Base-by-base conservation (phyloP, 352 stramenopile genomes). In the Phytophthora palmivora region DNA sequence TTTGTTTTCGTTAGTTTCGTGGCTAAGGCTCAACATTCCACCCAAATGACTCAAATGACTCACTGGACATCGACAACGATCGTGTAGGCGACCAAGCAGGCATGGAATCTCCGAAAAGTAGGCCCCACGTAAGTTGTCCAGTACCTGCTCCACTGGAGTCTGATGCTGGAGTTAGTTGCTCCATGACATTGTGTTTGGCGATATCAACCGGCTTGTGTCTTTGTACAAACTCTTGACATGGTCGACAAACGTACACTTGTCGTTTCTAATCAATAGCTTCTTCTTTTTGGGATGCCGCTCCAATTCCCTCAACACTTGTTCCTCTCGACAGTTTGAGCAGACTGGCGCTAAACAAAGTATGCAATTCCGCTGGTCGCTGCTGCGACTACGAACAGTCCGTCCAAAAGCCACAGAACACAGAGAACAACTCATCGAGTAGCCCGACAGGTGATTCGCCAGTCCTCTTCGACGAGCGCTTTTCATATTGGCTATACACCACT, bases 401-500 rank as follows among this genome's bases (percentile, higher is more conserved):
- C 47, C 58, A 55, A 70, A 73, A 32, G 48, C 36, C 16, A 42
- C 26, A 12, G 43, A 64, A 18, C 64, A 74, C 14, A 72, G 10
- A 0, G 59, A 62, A 41, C 69, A 76, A 56, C 11, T 64, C 43
- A 53, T 34, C 14, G 58, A 60, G n/a, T 48, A 46, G 5, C 63
- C 57, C 3, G 41, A 59, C 8, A 72, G 37, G 12, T 76, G 33
- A 6, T 51, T 56, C 18, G 34, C 44, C 19, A 68, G 7, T 38
- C 60, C 44, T 58, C 63, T 24, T 6, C 55, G 63, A 19, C 64
- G 54, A n/a, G 39, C 41, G 14, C 50, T 63, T 36, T 60, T 73
- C 54, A 63, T 68, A 15, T 74, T 68, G n/a, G 53, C 58, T 21
- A 74, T 77, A 22, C 69, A 77, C 58, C 59, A 77, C 45, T 60